These are phyloP conservation scores for Fragaria nilgerrensis DNA, from an alignment of 306 rosid genomes.

Conservation along the genomic window DNA sequence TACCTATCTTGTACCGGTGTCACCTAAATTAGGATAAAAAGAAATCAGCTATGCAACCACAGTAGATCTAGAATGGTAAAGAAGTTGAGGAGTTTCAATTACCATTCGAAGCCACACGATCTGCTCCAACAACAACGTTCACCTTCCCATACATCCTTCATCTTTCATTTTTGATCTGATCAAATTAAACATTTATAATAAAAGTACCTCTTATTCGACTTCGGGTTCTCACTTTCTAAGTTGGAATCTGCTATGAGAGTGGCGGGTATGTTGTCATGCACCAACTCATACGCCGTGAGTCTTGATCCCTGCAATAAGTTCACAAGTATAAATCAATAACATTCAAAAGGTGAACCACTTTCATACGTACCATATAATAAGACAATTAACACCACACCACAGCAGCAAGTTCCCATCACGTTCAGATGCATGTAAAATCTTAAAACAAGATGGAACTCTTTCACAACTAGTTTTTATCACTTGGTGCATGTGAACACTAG, in stretches of 20 bases:
- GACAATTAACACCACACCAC: too few species aligned
- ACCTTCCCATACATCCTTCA: conserved; percentile 67
- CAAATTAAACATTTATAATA: too few species aligned
- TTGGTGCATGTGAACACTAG: neutral
- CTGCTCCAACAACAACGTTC: conserved; percentile 92
- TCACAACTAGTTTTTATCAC: neutral
- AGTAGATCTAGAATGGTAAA: conserved; percentile 1
- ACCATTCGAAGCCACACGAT: conserved; percentile 94
- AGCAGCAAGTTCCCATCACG: neutral
- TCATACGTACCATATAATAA: too few species aligned
- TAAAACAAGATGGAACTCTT: neutral
- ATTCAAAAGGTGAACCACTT: neutral
- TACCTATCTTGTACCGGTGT: conserved; percentile 97
- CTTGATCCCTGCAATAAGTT: conserved; percentile 69
- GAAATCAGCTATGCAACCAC: neutral
- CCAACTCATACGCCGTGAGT: conserved; percentile 93
- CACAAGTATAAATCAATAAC: neutral
- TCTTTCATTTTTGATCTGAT: neutral
- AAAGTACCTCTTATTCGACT: too few species aligned
- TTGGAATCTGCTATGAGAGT: conserved; percentile 85
- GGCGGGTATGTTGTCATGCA: conserved; percentile 83
- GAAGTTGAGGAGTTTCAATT: conserved; percentile 17
- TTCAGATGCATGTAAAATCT: neutral
- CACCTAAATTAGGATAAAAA: conserved; percentile 51
- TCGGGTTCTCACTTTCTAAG: too few species aligned